Base-by-base conservation (phyloP, 208 protist species). In the Wallacemonas collosoma region DNA sequence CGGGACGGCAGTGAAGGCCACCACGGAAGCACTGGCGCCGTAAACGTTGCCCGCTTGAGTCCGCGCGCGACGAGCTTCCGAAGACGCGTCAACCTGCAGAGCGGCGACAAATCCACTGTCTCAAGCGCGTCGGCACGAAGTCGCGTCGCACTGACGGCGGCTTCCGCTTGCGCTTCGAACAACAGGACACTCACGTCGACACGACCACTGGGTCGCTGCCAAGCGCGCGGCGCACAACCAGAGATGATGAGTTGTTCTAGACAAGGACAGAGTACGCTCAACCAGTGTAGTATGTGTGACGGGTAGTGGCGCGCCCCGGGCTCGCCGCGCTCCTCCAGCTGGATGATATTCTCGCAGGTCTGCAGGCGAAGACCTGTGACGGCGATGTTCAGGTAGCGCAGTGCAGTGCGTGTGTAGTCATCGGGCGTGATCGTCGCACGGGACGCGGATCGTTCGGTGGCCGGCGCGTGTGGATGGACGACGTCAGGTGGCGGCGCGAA, bases 51-150 rank as follows among this genome's bases (percentile, higher is more conserved):
- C 12, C 60, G 60, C 41, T 51, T 14, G 12, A 65, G 38, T 8
- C 60, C 60, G 12, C 60, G 38, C 40, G n/a, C 60, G 60, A 65
- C 60, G 40, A 44, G 43, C 60, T 65, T 65, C 11, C 43, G 60
- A 11, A 65, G 38, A 11, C 50, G 44, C 11, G 36, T 3, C 40
- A 65, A 12, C 41, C 4, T 11, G 7, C 5, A n/a, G n/a, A 65
- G 41, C 11, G 60, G 60, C 8, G 60, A 65, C n/a, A 65, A 41
- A 36, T 65, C 60, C 4, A 65, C 17, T 4, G 60, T 65, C 17
- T 44, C 41, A 4, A 50, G 38, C 40, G 4, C 36, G 4, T 44
- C 9, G 9, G 36, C n/a, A 8, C 6, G 7, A 3, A 48, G 3
- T n/a, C 60, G n/a, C 9, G 60, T n/a, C 2, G 8, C 26, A 4